Evolutionary conservation across 768 basidiomycete genomes (phyloP), one percentile per base, ranked within the genome.

Genomic region (Auriculariales sp.): DNA sequence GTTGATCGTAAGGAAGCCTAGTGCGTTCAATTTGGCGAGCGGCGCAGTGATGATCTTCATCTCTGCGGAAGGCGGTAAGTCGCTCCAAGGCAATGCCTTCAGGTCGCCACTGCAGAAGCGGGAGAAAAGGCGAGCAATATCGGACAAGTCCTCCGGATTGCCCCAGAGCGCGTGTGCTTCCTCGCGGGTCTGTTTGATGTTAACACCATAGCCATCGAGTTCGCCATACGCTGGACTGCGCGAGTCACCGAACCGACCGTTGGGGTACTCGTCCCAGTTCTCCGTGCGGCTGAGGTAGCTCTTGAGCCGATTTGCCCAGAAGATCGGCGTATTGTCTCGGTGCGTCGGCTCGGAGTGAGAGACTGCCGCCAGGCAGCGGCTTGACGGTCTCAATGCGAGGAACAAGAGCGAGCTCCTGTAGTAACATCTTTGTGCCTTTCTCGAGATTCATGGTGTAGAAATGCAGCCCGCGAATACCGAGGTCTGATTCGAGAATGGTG

Each of bases 201-300:
- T 88, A 34, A 95, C 79, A 48, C 94, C 94, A 56, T 94, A 97
- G 1, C 94, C 94, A 60, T 99, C 94, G 49, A 99, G 68, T 66
- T 99, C 95, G 59, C 95, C 95, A 56, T 95, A 99, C 12, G 95
- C 95, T 27, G 95, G 95, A 73, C 86, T 90, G 51, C 95, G 79
- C 5, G 93, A 83, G 67, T 98, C 95, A 57, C 95, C 95, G 61
- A 94, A 99, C 56, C 95, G 88, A 49, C 95, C 95, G 63, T 99
- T 99, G 46, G 95, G 95, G 64, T 95, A 98, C 63, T 98, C 94
- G 61, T 99, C 95, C 95, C 95, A 99, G 61, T 95, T 89, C 62
- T 95, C 92, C 12, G 95, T 98, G 49, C 94, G 83, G 6, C 88
- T 88, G 42, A 98, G 71, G 63, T 98, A 98, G 1, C 92, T 95